A percentile compares a stretch with the other conserved stretches of the same genome.
These are phyloP conservation scores for Pedinophyceae sp. DNA, from an alignment of 139 green algal genomes.

Conservation along the genomic window DNA sequence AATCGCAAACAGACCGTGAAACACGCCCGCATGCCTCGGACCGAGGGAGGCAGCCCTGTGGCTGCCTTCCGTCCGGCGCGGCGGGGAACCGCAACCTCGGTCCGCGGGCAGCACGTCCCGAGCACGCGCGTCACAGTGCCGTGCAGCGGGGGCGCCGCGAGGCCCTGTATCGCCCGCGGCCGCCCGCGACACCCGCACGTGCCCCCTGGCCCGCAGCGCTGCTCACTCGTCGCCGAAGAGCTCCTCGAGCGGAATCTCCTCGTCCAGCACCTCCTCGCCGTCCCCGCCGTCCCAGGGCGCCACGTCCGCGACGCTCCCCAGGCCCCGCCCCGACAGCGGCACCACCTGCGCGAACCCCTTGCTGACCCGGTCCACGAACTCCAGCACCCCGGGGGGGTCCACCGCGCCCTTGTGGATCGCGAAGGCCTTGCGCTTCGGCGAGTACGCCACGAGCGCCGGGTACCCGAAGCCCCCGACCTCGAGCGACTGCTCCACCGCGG, in stretches of 20 bases:
- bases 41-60: too few relatives aligned
- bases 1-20: too few relatives aligned
- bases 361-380: conserved; percentile 36
- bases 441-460: conserved; percentile 57
- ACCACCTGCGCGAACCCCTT: conserved; percentile 18
- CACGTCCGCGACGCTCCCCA: conserved; percentile 12
- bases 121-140: too few relatives aligned
- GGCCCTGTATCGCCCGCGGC: too few relatives aligned
- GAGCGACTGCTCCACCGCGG: conserved; percentile 48
- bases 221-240: conserved; percentile 48
- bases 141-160: too few relatives aligned
- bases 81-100: too few relatives aligned
- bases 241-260: conserved; percentile 78
- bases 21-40: too few relatives aligned
- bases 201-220: too few relatives aligned
- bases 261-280: conserved; percentile 34
- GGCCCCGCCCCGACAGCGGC: conserved; percentile 8
- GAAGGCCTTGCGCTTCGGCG: conserved; percentile 32
- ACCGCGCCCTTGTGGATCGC: conserved; percentile 22
- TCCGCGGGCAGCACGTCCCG: too few relatives aligned
- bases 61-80: too few relatives aligned
- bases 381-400: conserved; percentile 21
- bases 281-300: conserved; percentile 69
- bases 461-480: conserved; percentile 63
- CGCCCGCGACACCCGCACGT: too few relatives aligned